Percentiles rank a stretch among this genome's conserved stretches.
phyloP scores from a whole-genome alignment of 129 eudicot genomes.

The Helichrysum umbraculigerum region DNA sequence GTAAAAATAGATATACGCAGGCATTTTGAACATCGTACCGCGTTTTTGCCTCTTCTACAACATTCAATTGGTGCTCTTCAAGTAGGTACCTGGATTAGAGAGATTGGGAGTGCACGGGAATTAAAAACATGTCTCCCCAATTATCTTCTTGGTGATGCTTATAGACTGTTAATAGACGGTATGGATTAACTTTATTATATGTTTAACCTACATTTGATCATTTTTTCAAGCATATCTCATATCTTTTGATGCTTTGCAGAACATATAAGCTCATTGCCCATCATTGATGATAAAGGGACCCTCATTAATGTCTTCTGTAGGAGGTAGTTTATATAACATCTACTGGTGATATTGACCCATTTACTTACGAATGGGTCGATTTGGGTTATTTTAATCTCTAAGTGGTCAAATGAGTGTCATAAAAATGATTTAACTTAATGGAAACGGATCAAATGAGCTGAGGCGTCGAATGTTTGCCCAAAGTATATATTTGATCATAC shows the following conservation, averaged over 20 bases:
- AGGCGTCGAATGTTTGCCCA: neutral
- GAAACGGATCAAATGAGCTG: neutral
- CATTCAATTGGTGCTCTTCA: conserved; percentile 54
- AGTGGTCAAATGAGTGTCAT: neutral
- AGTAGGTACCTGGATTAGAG: conserved; percentile 60
- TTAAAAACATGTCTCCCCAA: conserved; percentile 44
- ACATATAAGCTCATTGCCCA: conserved; percentile 66
- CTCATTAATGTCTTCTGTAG: conserved; percentile 54
- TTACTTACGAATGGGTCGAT: neutral
- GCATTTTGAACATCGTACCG: conserved; percentile 44
- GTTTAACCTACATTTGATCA: neutral
- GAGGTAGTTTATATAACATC: conserved; percentile 43
- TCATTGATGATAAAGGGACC: conserved; percentile 53
- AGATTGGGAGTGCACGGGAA: conserved; percentile 41
- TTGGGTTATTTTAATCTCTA: neutral
- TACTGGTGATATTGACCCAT: neutral
- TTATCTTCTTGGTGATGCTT: conserved; percentile 52
- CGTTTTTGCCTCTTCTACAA: conserved; percentile 58
- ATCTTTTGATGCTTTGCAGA: conserved; percentile 41
- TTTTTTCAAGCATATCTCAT: neutral
- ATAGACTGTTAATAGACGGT: conserved; percentile 57
- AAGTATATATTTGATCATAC: neutral
- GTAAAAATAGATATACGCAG: conserved; percentile 60
- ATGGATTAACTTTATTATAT: conserved; percentile 1
- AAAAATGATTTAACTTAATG: neutral